These are phyloP conservation scores for Pogostemon cablin DNA, from an alignment of 257 asterid genomes.

Conservation along the genomic window DNA sequence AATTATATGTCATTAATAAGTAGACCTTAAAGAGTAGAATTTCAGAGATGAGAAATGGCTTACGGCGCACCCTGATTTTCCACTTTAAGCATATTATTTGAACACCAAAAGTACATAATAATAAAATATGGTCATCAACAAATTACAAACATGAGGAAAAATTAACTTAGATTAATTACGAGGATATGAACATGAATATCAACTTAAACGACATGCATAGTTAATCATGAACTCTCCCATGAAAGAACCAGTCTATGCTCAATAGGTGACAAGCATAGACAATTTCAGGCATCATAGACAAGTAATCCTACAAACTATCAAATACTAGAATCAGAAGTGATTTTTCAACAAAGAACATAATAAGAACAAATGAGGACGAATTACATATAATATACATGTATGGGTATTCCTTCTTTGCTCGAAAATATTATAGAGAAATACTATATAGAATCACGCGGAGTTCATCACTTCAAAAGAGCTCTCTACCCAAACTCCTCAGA, in stretches of 20 bases:
- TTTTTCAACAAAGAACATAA: background rate
- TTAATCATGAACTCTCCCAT: too few species aligned
- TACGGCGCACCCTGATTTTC: background rate
- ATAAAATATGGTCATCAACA: background rate
- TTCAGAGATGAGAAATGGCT: background rate
- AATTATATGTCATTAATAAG: background rate
- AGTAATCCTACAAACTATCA: background rate
- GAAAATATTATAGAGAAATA: background rate
- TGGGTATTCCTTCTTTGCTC: background rate
- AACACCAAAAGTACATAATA: background rate
- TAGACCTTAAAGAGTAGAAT: conserved; percentile 1
- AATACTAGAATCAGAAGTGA: background rate
- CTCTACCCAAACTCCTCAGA: background rate
- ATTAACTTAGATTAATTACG: background rate
- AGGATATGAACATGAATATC: too few species aligned
- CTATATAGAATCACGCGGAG: too few species aligned
- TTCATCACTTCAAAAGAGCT: background rate
- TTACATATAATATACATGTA: background rate
- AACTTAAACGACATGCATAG: background rate
- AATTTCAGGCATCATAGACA: conserved; percentile 8
- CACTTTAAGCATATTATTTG: background rate
- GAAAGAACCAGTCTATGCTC: conserved; percentile 7
- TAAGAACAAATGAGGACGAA: background rate
- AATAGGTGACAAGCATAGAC: background rate
- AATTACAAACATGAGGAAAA: background rate